phyloP scores from a whole-genome alignment of 192 early-diverging fungal species.

The Backusella luteola region DNA sequence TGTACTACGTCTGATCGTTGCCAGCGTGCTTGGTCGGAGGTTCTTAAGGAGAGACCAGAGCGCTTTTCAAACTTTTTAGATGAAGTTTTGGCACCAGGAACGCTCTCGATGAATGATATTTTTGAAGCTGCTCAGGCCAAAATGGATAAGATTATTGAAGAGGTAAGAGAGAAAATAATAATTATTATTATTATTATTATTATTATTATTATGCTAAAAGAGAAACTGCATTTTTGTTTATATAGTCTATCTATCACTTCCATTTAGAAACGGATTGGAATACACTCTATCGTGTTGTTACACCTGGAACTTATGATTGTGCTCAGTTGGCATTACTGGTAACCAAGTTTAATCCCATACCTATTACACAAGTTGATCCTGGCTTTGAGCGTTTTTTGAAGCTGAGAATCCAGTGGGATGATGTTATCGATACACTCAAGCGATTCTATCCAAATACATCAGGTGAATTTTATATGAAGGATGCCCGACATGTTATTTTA shows the following conservation, averaged over 20 bases:
- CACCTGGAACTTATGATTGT: not conserved
- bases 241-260: constrained; percentile 25
- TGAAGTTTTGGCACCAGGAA: constrained; percentile 22
- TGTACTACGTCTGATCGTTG: not conserved
- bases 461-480: constrained; percentile 10
- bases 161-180: not conserved
- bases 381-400: constrained; percentile 18
- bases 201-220: not conserved
- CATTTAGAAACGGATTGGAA: constrained; percentile 31
- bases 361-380: constrained; percentile 5
- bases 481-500: constrained; percentile 10
- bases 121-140: constrained; percentile 21
- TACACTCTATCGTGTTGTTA: constrained; percentile 15
- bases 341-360: not conserved
- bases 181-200: not conserved
- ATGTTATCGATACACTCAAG: constrained; percentile 16
- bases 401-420: constrained; percentile 19
- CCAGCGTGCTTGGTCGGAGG: constrained; percentile 19
- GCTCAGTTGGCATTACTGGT: not conserved
- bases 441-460: constrained; percentile 13
- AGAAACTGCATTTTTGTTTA: not conserved
- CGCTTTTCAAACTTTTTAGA: constrained; percentile 10
- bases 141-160: constrained; percentile 4
- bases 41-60: constrained; percentile 16
- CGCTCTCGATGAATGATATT: constrained; percentile 19